Evolutionary conservation across 805 yeast genomes (phyloP).

Genomic region (Pichia phayaonensis): DNA sequence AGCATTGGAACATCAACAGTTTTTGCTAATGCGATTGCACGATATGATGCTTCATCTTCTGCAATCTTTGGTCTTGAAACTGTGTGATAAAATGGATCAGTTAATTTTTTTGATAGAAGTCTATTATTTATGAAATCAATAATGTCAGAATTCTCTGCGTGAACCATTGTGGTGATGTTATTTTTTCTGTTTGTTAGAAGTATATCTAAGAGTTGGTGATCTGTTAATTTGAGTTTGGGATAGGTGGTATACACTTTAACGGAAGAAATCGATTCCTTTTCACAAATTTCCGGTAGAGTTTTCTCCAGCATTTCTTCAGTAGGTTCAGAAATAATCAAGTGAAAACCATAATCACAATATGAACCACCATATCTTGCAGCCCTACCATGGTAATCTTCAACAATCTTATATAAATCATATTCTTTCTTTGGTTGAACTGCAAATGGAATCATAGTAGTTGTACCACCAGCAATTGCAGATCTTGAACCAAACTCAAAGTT

Average conservation of each 20-base stretch:
- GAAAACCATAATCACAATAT: slow-evolving; percentile 21
- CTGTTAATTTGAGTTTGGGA: slow-evolving; percentile 33
- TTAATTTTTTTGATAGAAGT: slow-evolving; percentile 28
- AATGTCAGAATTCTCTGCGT: slow-evolving; percentile 42
- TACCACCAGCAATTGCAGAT: slow-evolving; percentile 41
- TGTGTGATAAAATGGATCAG: slow-evolving; percentile 38
- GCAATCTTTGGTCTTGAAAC: slow-evolving; percentile 36
- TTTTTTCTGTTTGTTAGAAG: slow-evolving; percentile 32
- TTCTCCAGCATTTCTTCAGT: slow-evolving; percentile 9
- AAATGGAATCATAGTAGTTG: slow-evolving; percentile 37
- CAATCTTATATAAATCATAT: slow-evolving; percentile 21
- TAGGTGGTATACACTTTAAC: slow-evolving; percentile 39
- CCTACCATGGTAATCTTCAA: slow-evolving; percentile 18
- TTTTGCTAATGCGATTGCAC: slow-evolving; percentile 36
- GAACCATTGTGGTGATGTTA: slow-evolving; percentile 41
- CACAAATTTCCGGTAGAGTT: slow-evolving; percentile 27
- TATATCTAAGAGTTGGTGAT: slow-evolving; percentile 32
- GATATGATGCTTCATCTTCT: slow-evolving; percentile 41
- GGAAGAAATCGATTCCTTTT: slow-evolving; percentile 30
- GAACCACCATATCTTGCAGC: slow-evolving; percentile 9
- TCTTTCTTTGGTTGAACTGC: slow-evolving; percentile 32
- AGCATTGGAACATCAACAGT: slow-evolving; percentile 39
- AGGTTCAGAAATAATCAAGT: slow-evolving; percentile 13
- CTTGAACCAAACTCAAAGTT: slow-evolving; percentile 35
- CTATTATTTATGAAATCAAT: slow-evolving; percentile 26